Evolutionary conservation across 495 filamentous ascomycete genomes (phyloP).

Genomic region (Xylaria palmicola): DNA sequence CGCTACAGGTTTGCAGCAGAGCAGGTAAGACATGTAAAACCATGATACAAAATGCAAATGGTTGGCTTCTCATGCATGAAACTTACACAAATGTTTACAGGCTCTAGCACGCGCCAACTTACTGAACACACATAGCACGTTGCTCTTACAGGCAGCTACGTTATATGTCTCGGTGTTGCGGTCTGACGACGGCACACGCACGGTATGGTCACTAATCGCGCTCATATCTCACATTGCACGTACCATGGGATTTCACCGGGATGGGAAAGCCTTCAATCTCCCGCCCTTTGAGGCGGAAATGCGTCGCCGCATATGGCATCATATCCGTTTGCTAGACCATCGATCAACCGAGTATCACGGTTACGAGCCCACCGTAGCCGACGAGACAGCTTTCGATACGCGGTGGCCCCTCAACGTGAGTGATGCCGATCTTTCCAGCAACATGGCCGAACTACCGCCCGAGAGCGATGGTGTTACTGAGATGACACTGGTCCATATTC

Average conservation of each 20-base stretch:
- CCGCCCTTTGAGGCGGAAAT: slow-evolving; percentile 61
- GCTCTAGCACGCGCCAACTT: slow-evolving; percentile 45
- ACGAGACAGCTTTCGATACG: slow-evolving; percentile 30
- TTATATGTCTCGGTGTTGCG: slow-evolving; percentile 40
- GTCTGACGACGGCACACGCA: slow-evolving; percentile 35
- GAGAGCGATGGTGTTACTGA: slow-evolving; percentile 14
- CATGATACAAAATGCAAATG: too few species aligned
- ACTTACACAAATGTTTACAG: too few species aligned
- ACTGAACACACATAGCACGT: slow-evolving; percentile 42
- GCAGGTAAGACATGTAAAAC: too few species aligned
- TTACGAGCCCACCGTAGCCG: slow-evolving; percentile 38
- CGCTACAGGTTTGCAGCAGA: slow-evolving; percentile 44
- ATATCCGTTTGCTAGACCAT: slow-evolving; percentile 56
- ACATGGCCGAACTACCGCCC: slow-evolving; percentile 40
- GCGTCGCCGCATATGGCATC: slow-evolving; percentile 64
- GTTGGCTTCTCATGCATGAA: too few species aligned
- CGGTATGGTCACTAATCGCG: slow-evolving; percentile 45
- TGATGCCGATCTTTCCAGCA: slow-evolving; percentile 46
- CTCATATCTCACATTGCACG: slow-evolving; percentile 43
- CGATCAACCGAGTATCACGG: slow-evolving; percentile 55
- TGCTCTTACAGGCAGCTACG: slow-evolving; percentile 47
- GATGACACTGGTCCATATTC: slow-evolving; percentile 10
- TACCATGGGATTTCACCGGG: slow-evolving; percentile 44
- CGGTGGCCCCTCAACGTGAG: slow-evolving; percentile 44
- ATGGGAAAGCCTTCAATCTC: slow-evolving; percentile 47